These are phyloP conservation scores for Heliamphora exappendiculata DNA, from an alignment of 148 eudicot genomes.

Conservation along the genomic window DNA sequence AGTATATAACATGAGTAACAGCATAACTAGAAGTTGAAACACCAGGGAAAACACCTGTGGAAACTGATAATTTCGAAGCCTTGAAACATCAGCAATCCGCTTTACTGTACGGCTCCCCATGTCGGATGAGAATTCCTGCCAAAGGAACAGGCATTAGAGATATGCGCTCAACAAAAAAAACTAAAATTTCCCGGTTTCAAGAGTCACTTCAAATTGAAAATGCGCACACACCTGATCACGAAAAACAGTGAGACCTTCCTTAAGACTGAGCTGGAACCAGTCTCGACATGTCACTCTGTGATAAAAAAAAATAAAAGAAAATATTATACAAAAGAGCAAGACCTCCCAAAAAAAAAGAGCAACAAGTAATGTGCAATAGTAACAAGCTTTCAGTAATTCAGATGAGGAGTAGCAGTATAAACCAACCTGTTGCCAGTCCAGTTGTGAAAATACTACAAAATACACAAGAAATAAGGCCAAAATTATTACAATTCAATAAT, in stretches of 20 bases:
- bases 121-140: constrained; percentile 96
- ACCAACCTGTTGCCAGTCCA: constrained; percentile 99
- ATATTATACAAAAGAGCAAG: neutral
- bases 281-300: constrained; percentile 97
- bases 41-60: constrained; percentile 60
- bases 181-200: neutral
- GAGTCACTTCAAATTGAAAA: constrained; percentile 5
- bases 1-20: neutral
- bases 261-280: constrained; percentile 98
- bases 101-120: constrained; percentile 97
- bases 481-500: constrained; percentile 8
- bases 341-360: neutral
- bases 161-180: neutral
- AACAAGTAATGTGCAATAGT: neutral
- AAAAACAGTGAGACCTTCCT: constrained; percentile 99
- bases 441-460: constrained; percentile 90
- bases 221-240: constrained; percentile 75
- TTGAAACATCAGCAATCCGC: constrained; percentile 92
- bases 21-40: neutral
- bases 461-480: constrained; percentile 22
- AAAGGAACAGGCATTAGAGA: constrained; percentile 2
- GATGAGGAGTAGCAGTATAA: neutral
- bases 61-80: constrained; percentile 77
- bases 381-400: neutral
- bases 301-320: constrained; percentile 2